These are phyloP conservation scores for Phytophthora syringae DNA, from an alignment of 352 stramenopile genomes.

Conservation along the genomic window DNA sequence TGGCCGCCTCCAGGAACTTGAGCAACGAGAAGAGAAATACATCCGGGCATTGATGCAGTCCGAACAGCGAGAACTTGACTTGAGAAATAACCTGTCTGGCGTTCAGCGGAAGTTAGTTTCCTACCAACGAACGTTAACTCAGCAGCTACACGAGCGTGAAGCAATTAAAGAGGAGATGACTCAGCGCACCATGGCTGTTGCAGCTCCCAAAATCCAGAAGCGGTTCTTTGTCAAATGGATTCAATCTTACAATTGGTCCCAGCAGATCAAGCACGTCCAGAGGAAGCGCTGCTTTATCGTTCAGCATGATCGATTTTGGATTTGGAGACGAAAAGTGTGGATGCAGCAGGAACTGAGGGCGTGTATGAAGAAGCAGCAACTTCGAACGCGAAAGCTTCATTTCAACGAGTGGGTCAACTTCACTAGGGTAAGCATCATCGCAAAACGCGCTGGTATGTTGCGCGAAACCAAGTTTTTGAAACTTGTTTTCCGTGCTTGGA, in stretches of 20 bases:
- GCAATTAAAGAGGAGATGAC: slow-evolving; percentile 66
- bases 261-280: slow-evolving; percentile 54
- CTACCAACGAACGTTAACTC: slow-evolving; percentile 46
- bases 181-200: slow-evolving; percentile 45
- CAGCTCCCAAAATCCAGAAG: slow-evolving; percentile 57
- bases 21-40: slow-evolving; percentile 76
- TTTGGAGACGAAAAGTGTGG: slow-evolving; percentile 63
- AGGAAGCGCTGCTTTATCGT: slow-evolving; percentile 55
- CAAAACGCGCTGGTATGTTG: slow-evolving; percentile 35
- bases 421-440: slow-evolving; percentile 61
- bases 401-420: slow-evolving; percentile 68
- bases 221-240: slow-evolving; percentile 73
- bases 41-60: slow-evolving; percentile 80
- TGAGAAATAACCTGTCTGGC: slow-evolving; percentile 53
- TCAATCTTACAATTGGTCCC: slow-evolving; percentile 54
- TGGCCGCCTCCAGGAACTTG: slow-evolving; percentile 55
- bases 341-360: slow-evolving; percentile 48
- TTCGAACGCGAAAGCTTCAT: slow-evolving; percentile 32
- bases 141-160: slow-evolving; percentile 53
- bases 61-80: slow-evolving; percentile 74
- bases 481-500: slow-evolving; percentile 48
- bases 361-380: slow-evolving; percentile 31
- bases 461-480: slow-evolving; percentile 36
- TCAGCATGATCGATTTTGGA: slow-evolving; percentile 71
- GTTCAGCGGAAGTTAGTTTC: slow-evolving; percentile 55